These are phyloP conservation scores for Vinca major DNA, from an alignment of 305 asterid species.

Conservation along the genomic window DNA sequence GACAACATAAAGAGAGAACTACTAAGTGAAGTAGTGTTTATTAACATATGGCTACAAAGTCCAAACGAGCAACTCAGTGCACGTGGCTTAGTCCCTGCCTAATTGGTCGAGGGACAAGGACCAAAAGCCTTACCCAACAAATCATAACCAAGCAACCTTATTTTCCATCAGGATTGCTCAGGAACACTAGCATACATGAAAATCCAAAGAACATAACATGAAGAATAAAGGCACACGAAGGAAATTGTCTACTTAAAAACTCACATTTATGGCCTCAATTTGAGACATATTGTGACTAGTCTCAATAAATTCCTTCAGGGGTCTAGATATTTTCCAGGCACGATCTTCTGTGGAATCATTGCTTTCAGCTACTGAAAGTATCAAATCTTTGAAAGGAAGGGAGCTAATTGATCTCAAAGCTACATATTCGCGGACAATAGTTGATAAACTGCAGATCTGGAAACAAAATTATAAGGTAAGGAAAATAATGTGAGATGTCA, in stretches of 20 bases:
- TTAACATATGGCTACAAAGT: neutral
- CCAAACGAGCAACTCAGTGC: neutral
- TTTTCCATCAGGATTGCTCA: conserved; percentile 1
- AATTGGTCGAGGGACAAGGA: neutral
- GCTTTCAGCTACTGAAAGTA: conserved; percentile 60
- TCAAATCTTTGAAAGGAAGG: conserved; percentile 83
- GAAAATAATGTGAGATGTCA: neutral
- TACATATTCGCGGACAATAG: conserved; percentile 87
- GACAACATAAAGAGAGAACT: neutral
- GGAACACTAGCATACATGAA: neutral
- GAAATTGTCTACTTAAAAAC: conserved; percentile 24
- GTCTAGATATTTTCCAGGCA: conserved; percentile 86
- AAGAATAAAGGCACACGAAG: neutral
- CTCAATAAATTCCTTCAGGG: conserved; percentile 57
- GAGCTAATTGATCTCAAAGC: conserved; percentile 71
- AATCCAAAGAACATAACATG: neutral
- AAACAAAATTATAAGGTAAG: conserved; percentile 19
- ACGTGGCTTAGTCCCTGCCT: neutral
- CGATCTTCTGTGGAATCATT: conserved; percentile 46
- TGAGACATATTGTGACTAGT: conserved; percentile 76
- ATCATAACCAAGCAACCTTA: neutral
- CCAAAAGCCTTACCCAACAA: neutral
- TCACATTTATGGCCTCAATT: conserved; percentile 79
- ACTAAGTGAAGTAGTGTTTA: neutral
- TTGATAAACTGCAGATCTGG: conserved; percentile 91